Evolutionary conservation across 73 alveolate genomes (phyloP).

Genomic region (Symbiodinium pilosum): DNA sequence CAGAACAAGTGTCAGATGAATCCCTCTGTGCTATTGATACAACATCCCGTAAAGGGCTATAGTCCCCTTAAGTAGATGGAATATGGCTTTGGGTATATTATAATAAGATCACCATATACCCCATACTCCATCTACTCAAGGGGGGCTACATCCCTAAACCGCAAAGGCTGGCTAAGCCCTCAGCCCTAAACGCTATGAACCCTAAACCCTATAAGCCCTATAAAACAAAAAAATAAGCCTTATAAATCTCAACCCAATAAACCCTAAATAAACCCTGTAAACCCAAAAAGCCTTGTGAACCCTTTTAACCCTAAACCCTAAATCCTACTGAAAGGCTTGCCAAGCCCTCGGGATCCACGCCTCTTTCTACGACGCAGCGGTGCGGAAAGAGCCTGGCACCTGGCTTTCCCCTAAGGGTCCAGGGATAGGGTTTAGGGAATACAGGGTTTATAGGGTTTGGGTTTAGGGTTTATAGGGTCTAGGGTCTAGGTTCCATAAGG

Average conservation of each 20-base stretch:
- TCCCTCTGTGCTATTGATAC: too few relatives aligned
- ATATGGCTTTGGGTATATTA: too few relatives aligned
- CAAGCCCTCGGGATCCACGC: background rate
- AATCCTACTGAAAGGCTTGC: background rate
- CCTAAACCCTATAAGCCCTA: background rate
- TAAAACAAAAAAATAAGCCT: background rate
- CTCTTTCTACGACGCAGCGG: background rate
- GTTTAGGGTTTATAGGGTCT: background rate
- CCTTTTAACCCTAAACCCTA: background rate
- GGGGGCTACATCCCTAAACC: too few relatives aligned
- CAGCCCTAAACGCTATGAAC: background rate
- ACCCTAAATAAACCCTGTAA: background rate
- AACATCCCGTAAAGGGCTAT: too few relatives aligned
- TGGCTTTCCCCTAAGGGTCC: background rate
- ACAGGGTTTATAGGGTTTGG: background rate
- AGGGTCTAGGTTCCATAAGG: background rate
- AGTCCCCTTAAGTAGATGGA: too few relatives aligned
- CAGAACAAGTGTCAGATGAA: too few relatives aligned
- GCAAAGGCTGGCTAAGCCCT: too few relatives aligned
- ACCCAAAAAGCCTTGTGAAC: too few relatives aligned
- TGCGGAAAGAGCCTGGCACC: background rate
- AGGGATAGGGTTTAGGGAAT: background rate
- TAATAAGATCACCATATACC: too few relatives aligned
- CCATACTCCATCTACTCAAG: too few relatives aligned
- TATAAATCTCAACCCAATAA: background rate